Conservation (phyloP, 768 basidiomycete species). For the Russula emetica region DNA sequence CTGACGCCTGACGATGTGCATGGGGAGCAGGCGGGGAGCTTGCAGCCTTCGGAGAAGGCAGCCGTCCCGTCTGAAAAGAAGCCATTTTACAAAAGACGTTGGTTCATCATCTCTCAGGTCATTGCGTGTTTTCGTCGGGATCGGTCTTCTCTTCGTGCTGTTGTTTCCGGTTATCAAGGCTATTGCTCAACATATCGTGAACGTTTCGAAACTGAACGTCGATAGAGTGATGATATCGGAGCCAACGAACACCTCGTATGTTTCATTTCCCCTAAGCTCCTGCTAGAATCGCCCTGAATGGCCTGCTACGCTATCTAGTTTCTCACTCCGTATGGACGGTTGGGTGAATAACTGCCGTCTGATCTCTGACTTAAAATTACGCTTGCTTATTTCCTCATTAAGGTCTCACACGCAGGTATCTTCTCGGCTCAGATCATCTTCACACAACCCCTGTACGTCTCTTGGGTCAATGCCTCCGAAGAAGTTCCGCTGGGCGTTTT, state of each 20-base stretch:
- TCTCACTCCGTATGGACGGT: slow-evolving; percentile 49
- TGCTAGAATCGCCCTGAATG: background rate
- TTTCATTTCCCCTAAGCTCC: slow-evolving; percentile 13
- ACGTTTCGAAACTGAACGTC: slow-evolving; percentile 51
- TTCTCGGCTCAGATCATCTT: slow-evolving; percentile 58
- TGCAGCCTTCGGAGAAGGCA: background rate
- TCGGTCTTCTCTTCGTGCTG: slow-evolving; percentile 61
- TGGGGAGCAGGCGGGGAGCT: background rate
- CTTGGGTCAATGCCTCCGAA: slow-evolving; percentile 51
- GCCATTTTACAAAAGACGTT: slow-evolving; percentile 58
- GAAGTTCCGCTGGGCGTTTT: slow-evolving; percentile 54
- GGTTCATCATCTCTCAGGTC: slow-evolving; percentile 58
- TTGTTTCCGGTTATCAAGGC: slow-evolving; percentile 65
- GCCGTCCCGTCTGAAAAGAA: slow-evolving; percentile 22
- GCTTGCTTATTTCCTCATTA: slow-evolving; percentile 28
- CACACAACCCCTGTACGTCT: slow-evolving; percentile 51
- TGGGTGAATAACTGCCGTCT: slow-evolving; percentile 41
- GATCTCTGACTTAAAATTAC: background rate
- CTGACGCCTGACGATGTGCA: background rate
- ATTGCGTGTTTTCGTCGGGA: slow-evolving; percentile 49
- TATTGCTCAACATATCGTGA: slow-evolving; percentile 61
- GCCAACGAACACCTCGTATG: slow-evolving; percentile 57
- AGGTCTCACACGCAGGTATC: slow-evolving; percentile 63
- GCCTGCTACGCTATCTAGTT: slow-evolving; percentile 37
- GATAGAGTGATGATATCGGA: slow-evolving; percentile 47